Evolutionary conservation across 495 filamentous ascomycete species (phyloP).

Genomic region (Podospora didyma): DNA sequence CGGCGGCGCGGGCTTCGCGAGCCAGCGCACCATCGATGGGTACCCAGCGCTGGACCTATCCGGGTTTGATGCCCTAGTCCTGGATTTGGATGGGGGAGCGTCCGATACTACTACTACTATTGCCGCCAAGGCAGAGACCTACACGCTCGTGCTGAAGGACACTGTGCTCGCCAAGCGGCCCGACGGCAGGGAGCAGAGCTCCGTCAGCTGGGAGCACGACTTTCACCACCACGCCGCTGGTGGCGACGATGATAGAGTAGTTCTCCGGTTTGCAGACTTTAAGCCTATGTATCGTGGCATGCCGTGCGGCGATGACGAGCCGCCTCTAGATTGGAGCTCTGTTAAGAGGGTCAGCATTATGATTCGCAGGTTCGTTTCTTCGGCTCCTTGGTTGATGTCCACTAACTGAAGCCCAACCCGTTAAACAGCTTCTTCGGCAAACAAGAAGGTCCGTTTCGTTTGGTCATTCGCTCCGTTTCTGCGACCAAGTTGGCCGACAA

Average conservation of each 20-base stretch:
- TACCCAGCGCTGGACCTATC: slow-evolving; percentile 51
- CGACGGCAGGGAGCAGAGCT: slow-evolving; percentile 60
- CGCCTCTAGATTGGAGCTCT: slow-evolving; percentile 50
- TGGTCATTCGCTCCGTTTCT: slow-evolving; percentile 41
- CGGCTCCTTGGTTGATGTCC: background rate
- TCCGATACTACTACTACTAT: too few relatives aligned
- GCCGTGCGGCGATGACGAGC: slow-evolving; percentile 49
- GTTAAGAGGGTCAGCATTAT: slow-evolving; percentile 70
- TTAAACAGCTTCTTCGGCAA: slow-evolving; percentile 68
- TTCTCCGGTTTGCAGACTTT: slow-evolving; percentile 58
- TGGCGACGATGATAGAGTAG: slow-evolving; percentile 23
- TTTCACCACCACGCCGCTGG: slow-evolving; percentile 24
- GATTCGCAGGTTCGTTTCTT: slow-evolving; percentile 61
- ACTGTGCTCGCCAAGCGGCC: slow-evolving; percentile 49
- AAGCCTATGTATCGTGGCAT: slow-evolving; percentile 70
- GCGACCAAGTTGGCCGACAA: too few relatives aligned
- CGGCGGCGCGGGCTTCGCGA: slow-evolving; percentile 79
- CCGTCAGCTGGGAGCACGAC: slow-evolving; percentile 54
- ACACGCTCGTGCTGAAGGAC: slow-evolving; percentile 73
- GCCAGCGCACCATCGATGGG: slow-evolving; percentile 60
- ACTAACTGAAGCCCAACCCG: background rate
- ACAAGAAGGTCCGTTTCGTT: slow-evolving; percentile 64
- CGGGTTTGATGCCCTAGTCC: slow-evolving; percentile 47
- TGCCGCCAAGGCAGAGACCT: slow-evolving; percentile 47
- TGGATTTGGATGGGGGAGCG: slow-evolving; percentile 17